These are phyloP conservation scores for Coprinellus aureogranulatus DNA, from an alignment of 768 basidiomycete genomes.

Conservation along the genomic window DNA sequence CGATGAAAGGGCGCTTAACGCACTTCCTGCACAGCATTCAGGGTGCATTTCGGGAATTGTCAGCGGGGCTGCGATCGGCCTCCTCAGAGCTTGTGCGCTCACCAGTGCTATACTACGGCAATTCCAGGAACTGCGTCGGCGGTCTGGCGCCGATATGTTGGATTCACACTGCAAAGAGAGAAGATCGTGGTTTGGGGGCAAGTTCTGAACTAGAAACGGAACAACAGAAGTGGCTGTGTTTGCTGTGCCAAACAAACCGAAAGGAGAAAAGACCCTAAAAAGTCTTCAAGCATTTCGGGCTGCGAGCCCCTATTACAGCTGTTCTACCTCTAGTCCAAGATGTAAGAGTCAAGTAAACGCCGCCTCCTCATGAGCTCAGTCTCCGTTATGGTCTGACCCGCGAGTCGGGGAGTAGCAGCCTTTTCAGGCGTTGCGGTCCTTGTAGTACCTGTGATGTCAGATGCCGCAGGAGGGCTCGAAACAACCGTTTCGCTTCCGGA, in stretches of 20 bases:
- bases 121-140: no score
- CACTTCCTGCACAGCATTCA: slow-evolving; percentile 8
- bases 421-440: slow-evolving; percentile 18
- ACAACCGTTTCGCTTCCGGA: slow-evolving; percentile 7
- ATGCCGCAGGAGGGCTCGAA: neutral
- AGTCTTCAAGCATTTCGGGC: slow-evolving; percentile 23
- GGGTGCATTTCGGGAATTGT: slow-evolving; percentile 8
- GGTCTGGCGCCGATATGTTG: neutral
- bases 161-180: neutral
- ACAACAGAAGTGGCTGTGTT: slow-evolving; percentile 10
- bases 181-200: slow-evolving; percentile 10
- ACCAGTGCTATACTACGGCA: no score
- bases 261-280: slow-evolving; percentile 25
- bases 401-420: slow-evolving; percentile 35
- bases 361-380: slow-evolving; percentile 75
- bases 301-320: slow-evolving; percentile 22
- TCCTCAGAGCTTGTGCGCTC: no score
- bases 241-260: slow-evolving; percentile 35
- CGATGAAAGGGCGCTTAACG: slow-evolving; percentile 10
- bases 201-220: slow-evolving; percentile 1
- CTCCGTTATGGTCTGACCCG: slow-evolving; percentile 73
- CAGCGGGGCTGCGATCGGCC: neutral
- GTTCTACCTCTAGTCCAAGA: slow-evolving; percentile 41
- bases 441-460: neutral
- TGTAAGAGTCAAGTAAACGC: slow-evolving; percentile 72